A percentile compares a stretch with the other conserved stretches of the same genome.
Conservation (phyloP, 1,284 basidiomycete genomes). For the Meira nashicola region DNA sequence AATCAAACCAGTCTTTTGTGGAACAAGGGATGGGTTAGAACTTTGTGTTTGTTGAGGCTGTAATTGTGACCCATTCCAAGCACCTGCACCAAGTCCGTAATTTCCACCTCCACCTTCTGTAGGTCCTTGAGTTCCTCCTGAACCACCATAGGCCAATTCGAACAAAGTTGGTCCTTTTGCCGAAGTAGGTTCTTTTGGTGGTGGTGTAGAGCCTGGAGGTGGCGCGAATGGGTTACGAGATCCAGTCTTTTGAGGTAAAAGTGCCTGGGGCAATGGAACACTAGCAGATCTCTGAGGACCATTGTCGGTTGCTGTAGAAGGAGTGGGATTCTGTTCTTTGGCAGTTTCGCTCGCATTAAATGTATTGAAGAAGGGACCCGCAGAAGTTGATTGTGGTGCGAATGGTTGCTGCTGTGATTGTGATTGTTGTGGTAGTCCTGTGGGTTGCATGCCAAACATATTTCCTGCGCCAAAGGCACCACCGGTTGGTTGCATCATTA, state of each 20-base stretch:
- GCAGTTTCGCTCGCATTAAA: slow-evolving; percentile 63
- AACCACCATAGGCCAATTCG: slow-evolving; percentile 65
- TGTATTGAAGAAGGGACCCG: slow-evolving; percentile 21
- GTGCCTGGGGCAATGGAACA: slow-evolving; percentile 54
- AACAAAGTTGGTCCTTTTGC: slow-evolving; percentile 74
- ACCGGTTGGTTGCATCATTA: slow-evolving; percentile 44
- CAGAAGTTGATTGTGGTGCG: slow-evolving; percentile 9
- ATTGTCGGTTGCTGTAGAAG: slow-evolving; percentile 15
- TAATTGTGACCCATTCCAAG: slow-evolving; percentile 28
- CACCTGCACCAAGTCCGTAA: slow-evolving; percentile 36
- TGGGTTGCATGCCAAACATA: slow-evolving; percentile 9
- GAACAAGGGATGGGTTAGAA: slow-evolving; percentile 20
- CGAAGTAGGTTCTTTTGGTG: slow-evolving; percentile 57
- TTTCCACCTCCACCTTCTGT: slow-evolving; percentile 22
- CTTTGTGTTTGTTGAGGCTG: slow-evolving; percentile 17
- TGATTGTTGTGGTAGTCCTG: slow-evolving; percentile 10
- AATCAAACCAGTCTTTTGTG: slow-evolving; percentile 51
- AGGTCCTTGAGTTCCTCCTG: slow-evolving; percentile 14
- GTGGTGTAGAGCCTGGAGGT: slow-evolving; percentile 59
- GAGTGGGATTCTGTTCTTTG: slow-evolving; percentile 4
- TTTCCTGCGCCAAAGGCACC: slow-evolving; percentile 14
- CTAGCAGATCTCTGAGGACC: slow-evolving; percentile 43
- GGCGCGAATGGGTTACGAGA: slow-evolving; percentile 91
- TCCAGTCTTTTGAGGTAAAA: slow-evolving; percentile 87
- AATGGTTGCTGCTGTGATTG: slow-evolving; percentile 22